Percentiles rank a stretch among this genome's conserved stretches.
Conservation (phyloP, 106 monocot species). For the Ottelia alismoides region DNA sequence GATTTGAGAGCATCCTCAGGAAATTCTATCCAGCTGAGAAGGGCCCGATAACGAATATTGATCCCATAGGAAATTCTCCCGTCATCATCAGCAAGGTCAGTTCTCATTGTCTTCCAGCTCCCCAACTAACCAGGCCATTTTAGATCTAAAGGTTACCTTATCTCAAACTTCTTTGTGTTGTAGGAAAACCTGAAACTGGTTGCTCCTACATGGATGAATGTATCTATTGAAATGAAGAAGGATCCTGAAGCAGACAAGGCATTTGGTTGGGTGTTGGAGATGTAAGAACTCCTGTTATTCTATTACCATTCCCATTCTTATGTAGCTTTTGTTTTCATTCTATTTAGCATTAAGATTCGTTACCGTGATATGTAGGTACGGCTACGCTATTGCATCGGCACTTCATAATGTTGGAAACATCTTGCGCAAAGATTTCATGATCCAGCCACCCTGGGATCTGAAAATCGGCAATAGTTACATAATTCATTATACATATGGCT, state of each 20-base stretch:
- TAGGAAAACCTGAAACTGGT: slow-evolving; percentile 45
- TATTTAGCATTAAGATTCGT: no score
- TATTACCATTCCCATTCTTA: no score
- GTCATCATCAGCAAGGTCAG: slow-evolving; percentile 85
- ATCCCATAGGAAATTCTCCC: slow-evolving; percentile 97
- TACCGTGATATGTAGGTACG: slow-evolving; percentile 69
- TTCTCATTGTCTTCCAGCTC: no score
- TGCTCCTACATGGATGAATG: slow-evolving; percentile 97
- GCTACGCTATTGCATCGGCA: slow-evolving; percentile 92
- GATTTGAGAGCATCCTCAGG: slow-evolving; percentile 47
- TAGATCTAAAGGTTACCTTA: no score
- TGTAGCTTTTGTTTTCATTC: no score
- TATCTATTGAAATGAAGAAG: slow-evolving; percentile 93
- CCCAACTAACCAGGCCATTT: no score
- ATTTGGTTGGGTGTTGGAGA: slow-evolving; percentile 99
- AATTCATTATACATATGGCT: slow-evolving; percentile 96
- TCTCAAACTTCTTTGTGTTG: no score
- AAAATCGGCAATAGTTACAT: slow-evolving; percentile 63
- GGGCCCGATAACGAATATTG: slow-evolving; percentile 66
- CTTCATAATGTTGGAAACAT: slow-evolving; percentile 71
- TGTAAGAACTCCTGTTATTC: slow-evolving; percentile 53
- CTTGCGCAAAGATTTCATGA: slow-evolving; percentile 89
- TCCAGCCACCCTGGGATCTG: slow-evolving; percentile 97
- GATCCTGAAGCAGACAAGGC: slow-evolving; percentile 87
- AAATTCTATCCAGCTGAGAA: slow-evolving; percentile 76